A percentile compares a stretch with the other conserved stretches of the same genome.
Evolutionary conservation across 2,329 filamentous ascomycete genomes (phyloP).

Genomic region (Ophiocordyceps robertsii): DNA sequence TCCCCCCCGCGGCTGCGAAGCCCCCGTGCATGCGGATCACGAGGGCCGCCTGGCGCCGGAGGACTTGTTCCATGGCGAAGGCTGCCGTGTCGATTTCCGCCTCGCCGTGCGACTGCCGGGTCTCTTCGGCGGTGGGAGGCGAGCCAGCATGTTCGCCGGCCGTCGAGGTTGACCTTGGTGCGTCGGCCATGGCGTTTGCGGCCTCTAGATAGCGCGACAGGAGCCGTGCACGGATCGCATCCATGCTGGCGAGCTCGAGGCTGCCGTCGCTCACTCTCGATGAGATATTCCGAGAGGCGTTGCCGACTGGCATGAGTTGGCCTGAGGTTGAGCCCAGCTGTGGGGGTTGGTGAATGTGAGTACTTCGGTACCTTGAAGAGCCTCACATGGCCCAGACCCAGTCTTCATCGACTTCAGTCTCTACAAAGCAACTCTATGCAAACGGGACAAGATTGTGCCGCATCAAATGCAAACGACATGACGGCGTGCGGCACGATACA

Average conservation of each 20-base stretch:
- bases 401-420: too few species aligned
- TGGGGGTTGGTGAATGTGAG: too few species aligned
- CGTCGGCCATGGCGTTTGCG: slow-evolving; percentile 6
- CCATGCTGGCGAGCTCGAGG: slow-evolving; percentile 4
- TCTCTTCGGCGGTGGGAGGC: not conserved
- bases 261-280: too few species aligned
- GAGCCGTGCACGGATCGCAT: slow-evolving; percentile 7
- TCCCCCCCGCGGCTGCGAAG: not conserved
- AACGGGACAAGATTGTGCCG: too few species aligned
- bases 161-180: not conserved
- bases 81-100: slow-evolving; percentile 2
- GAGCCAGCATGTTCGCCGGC: not conserved
- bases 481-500: too few species aligned
- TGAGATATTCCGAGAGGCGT: too few species aligned
- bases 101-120: not conserved
- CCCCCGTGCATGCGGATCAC: slow-evolving; percentile 11
- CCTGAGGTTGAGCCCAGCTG: too few species aligned
- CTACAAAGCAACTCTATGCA: too few species aligned
- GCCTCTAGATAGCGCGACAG: slow-evolving; percentile 13
- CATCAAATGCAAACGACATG: too few species aligned
- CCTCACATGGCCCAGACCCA: too few species aligned
- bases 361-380: too few species aligned
- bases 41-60: slow-evolving; percentile 14
- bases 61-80: slow-evolving; percentile 12
- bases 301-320: too few species aligned